Conservation (phyloP, 192 early-diverging fungal genomes). For the Phycomyces blakesleeanus region DNA sequence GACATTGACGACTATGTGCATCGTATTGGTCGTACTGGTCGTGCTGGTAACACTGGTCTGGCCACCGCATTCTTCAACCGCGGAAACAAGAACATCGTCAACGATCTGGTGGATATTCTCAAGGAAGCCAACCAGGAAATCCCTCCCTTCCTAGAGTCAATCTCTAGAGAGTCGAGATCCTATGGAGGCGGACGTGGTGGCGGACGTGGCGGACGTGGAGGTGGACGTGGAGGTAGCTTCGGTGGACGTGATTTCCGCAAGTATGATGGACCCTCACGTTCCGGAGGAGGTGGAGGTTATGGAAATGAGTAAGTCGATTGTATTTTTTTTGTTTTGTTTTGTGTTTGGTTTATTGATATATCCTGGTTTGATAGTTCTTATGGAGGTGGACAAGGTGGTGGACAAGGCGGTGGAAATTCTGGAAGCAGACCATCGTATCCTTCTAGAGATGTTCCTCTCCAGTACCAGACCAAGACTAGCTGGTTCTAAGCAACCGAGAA, state of each 20-base stretch:
- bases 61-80: slow-evolving; percentile 96
- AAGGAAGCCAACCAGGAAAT: slow-evolving; percentile 94
- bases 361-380: too few relatives aligned
- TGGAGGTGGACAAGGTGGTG: slow-evolving; percentile 16
- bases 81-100: slow-evolving; percentile 76
- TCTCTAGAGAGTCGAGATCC: slow-evolving; percentile 53
- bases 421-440: neutral
- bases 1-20: slow-evolving; percentile 99
- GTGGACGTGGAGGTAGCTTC: slow-evolving; percentile 22
- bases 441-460: slow-evolving; percentile 21
- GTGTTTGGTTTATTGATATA: too few relatives aligned
- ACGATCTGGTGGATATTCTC: slow-evolving; percentile 83
- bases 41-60: slow-evolving; percentile 91
- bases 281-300: slow-evolving; percentile 6
- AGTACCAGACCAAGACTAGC: slow-evolving; percentile 38
- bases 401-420: neutral
- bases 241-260: slow-evolving; percentile 25
- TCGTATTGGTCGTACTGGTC: slow-evolving; percentile 96
- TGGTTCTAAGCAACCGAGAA: slow-evolving; percentile 36
- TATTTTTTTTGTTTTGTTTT: too few relatives aligned
- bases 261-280: neutral
- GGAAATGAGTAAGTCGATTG: slow-evolving; percentile 15
- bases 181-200: slow-evolving; percentile 26
- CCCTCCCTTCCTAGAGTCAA: slow-evolving; percentile 73
- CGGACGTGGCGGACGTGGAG: slow-evolving; percentile 26